Evolutionary conservation across 2,329 filamentous ascomycete species (phyloP), one percentile per base, ranked within the genome.

Genomic region (Achaetomium macrosporum): DNA sequence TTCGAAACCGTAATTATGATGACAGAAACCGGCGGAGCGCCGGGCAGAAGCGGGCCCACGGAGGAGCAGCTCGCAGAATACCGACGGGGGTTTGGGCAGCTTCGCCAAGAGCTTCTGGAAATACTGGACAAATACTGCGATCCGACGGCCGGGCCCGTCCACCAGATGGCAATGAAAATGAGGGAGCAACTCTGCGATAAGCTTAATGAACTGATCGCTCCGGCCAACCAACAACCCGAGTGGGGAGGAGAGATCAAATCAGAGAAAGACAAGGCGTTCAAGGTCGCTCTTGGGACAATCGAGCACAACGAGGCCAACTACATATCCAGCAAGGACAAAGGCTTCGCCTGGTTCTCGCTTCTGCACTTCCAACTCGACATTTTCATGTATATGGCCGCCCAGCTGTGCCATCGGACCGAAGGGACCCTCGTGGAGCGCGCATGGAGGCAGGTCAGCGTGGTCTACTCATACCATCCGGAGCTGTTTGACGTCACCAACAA

Each of bases 291-390:
- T 19, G 69, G 72, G 40, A 68, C 73, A 29, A 69, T 73, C 16
- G 76, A 80, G 59, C 72, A 77, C 56, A 73, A 73, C 50, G 63
- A 74, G 10, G 66, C 67, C 9, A 66, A 75, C 12, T 77, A 78
- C 58, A 63, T 70, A 25, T 62, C 69, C 2, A 68, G 75, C 58
- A 65, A 68, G 16, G 67, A 72, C 20, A 70, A 68, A 0, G 75
- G 76, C 1, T 83, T 81, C 61, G 60, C 76, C 11, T 83, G 80
- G 80, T 81, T 76, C 58, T 69, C 75, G 62, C 73, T 73, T 54
- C 66, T 70, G 20, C 75, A 81, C 59, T 81, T 83, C 63, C 78
- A 82, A 59, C 65, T 77, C 44, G 79, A 81, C 51, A 67, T 82
- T 20, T 77, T 82, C 55, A 68, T 76, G 36, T 80, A 79, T 61